Evolutionary conservation across 2,329 filamentous ascomycete genomes (phyloP), one percentile per base, ranked within the genome.

Genomic region (Neonectria faginata): DNA sequence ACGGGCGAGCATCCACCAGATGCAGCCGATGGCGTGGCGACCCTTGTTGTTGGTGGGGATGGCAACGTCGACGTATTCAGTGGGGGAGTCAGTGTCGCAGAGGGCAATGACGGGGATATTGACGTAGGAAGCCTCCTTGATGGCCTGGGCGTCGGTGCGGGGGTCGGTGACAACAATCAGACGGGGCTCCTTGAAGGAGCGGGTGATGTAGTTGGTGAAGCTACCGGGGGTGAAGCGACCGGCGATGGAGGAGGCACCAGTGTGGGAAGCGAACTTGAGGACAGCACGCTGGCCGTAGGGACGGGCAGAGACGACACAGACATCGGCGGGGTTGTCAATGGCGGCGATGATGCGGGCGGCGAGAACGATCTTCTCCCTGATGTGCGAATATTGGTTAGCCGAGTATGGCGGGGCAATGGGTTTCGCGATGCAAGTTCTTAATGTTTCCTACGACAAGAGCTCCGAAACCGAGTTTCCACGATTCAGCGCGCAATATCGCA

Each of bases 151-250:
- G 80, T 99, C 96, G 88, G 97, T 99, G 86, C 97, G 95, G 79
- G 96, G 96, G 85, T 99, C 96, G 86, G 96, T 99, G 80, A 99
- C 96, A 83, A 99, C 91, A 85, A 99, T 98, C 81, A 99, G 89
- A 84, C 97, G 97, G 81, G 96, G 96, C 89, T 99, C 96, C 91
- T 97, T 97, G 94, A 99, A 99, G 74, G 96, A 98, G 81, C 96
- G 95, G 85, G 97, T 99, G 92, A 99, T 99, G 92, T 99, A 99
- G 91, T 99, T 99, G 89, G 96, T 99, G 92, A 99, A 99, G 85
- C 95, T 97, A 92, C 96, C 96, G 83, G 96, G 96, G 81, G 96
- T 99, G 92, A 99, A 99, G 83, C 96, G 96, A 87, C 96, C 96
- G 79, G 96, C 97, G 80, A 99, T 99, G 84, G 96, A 92, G 79